Evolutionary conservation across 805 yeast species (phyloP).

Genomic region (Wickerhamomyces bisporus): DNA sequence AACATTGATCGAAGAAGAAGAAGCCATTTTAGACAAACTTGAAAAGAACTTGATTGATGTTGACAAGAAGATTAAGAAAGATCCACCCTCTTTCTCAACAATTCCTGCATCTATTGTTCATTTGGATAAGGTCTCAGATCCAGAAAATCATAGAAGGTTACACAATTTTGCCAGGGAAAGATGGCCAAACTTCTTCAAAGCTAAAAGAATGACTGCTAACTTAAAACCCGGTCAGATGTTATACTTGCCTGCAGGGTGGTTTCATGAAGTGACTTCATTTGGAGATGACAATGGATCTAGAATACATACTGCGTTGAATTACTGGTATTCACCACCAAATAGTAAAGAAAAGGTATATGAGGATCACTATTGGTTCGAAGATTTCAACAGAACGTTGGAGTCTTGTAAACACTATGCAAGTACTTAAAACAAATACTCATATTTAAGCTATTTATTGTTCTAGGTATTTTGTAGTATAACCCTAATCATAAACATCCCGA

Average conservation of each 20-base stretch:
- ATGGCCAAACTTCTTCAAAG: constrained; percentile 45
- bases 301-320: constrained; percentile 60
- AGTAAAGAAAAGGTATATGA: constrained; percentile 32
- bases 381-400: constrained; percentile 39
- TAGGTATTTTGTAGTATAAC: no score
- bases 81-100: constrained; percentile 66
- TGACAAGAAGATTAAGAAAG: constrained; percentile 26
- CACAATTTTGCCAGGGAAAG: constrained; percentile 30
- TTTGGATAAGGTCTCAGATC: constrained; percentile 43
- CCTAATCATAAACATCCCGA: no score
- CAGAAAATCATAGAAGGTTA: constrained; percentile 24
- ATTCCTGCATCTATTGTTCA: constrained; percentile 64
- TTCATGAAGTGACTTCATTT: constrained; percentile 72
- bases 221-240: constrained; percentile 61
- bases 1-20: constrained; percentile 26
- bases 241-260: constrained; percentile 76
- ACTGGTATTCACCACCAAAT: constrained; percentile 71
- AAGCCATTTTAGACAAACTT: constrained; percentile 13
- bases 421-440: no score
- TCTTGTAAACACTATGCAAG: constrained; percentile 25
- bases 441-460: no score
- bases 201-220: constrained; percentile 40
- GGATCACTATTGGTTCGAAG: constrained; percentile 51
- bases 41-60: constrained; percentile 16
- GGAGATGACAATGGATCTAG: constrained; percentile 29